Base-by-base conservation (phyloP, 2,329 filamentous ascomycete species). In the Beauveria rudraprayagi region DNA sequence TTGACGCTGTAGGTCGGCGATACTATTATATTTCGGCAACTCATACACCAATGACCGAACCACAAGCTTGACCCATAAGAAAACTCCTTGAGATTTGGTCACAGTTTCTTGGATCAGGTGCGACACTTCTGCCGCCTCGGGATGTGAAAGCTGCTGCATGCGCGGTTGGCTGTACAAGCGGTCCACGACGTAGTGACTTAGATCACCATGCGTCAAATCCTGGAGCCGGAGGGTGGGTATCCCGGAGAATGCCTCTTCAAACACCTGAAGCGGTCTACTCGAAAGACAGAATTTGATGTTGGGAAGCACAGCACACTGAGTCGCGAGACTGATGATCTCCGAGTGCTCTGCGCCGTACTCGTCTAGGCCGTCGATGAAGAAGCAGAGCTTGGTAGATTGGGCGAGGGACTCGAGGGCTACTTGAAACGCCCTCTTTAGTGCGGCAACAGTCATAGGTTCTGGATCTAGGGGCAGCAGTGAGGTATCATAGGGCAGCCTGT, bases 201-300 rank as follows among this genome's bases (percentile, higher is more conserved):
- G 37, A 24, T 60, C 56, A 34, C n/a, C 40, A 17, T 53, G 47
- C 4, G 56, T 60, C 26, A 60, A 3, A 19, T 60, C 56, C 28
- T 60, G 56, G 3, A 60, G 48, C 6, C 56, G 48, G 6, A 60
- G 48, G 19, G 26, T 46, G 26, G 56, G 56, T n/a, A 60, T 22
- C 24, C 37, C 19, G 0, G 17, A 11, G 26, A 69, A 67, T 1
- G 56, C 52, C 0, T 66, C 47, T 19, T 65, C 56, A 26, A 66
- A 69, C 1, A 53, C 64, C 5, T 2, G 34, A 9, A 51, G 46
- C 7, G 69, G 69, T 11, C 70, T 63, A 47, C 70, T 72, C 1
- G 70, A 67, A 1, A 70, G 62, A n/a, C 68, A 65, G 3, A 69
- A 26, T 28, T 72, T 72, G 56, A 69, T 47, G 28, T 63, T 40